Evolutionary conservation across 257 asterid genomes (phyloP).

Genomic region (Craterostigma plantagineum): DNA sequence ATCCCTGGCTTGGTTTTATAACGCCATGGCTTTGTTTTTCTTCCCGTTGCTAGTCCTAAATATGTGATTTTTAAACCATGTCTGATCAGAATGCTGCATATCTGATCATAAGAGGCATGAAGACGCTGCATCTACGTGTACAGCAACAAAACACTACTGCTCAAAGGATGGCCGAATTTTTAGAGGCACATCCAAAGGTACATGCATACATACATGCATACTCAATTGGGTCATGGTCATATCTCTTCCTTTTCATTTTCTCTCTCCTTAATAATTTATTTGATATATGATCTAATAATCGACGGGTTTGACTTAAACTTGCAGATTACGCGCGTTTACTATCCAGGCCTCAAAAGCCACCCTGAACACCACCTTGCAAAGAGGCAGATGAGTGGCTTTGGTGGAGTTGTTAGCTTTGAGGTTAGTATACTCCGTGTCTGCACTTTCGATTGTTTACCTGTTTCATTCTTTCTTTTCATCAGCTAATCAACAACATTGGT

Average conservation of each 20-base stretch:
- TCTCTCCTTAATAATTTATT: neutral
- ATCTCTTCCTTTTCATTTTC: neutral
- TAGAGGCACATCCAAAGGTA: slow-evolving; percentile 99
- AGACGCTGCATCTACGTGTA: slow-evolving; percentile 94
- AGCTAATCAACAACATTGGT: slow-evolving; percentile 5
- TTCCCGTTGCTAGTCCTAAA: too few species aligned
- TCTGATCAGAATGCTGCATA: slow-evolving; percentile 51
- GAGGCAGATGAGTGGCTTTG: slow-evolving; percentile 78
- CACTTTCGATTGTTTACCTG: neutral
- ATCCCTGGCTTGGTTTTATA: neutral
- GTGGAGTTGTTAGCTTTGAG: slow-evolving; percentile 93
- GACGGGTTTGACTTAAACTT: neutral
- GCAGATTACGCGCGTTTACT: slow-evolving; percentile 61
- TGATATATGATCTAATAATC: too few species aligned
- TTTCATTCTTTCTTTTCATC: slow-evolving; percentile 4
- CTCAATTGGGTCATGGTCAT: neutral
- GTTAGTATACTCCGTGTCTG: slow-evolving; percentile 16
- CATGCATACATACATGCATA: too few species aligned
- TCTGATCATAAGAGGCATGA: slow-evolving; percentile 90
- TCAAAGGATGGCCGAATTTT: slow-evolving; percentile 85
- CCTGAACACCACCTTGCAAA: slow-evolving; percentile 65
- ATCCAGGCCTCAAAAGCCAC: slow-evolving; percentile 75
- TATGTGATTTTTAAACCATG: slow-evolving; percentile 2
- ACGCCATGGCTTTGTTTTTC: neutral
- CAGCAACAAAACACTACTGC: slow-evolving; percentile 93